These are phyloP conservation scores for Tuber calosporum DNA, from an alignment of 495 filamentous ascomycete species.

Conservation along the genomic window DNA sequence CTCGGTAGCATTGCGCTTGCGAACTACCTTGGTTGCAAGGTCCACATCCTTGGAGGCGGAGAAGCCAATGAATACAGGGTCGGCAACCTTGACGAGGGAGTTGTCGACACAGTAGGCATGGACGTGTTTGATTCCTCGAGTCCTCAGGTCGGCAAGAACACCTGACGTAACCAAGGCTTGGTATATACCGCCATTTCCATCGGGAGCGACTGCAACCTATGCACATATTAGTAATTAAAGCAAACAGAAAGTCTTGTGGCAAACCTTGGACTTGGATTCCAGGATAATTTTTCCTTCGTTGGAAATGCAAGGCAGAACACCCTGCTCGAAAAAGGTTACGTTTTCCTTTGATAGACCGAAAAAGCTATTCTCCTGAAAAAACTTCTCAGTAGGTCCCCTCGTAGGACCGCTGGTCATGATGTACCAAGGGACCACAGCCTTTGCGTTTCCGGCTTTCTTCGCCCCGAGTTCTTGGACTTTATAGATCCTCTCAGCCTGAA, in stretches of 20 bases:
- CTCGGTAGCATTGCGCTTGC: constrained; percentile 95
- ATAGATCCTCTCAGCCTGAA: constrained; percentile 86
- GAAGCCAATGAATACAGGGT: constrained; percentile 93
- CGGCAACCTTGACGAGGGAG: constrained; percentile 94
- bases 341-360: constrained; percentile 83
- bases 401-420: constrained; percentile 99
- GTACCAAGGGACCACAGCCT: constrained; percentile 88
- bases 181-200: constrained; percentile 97
- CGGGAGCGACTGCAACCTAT: constrained; percentile 86
- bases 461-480: constrained; percentile 79
- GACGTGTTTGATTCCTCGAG: constrained; percentile 86
- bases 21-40: constrained; percentile 96
- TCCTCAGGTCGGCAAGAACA: constrained; percentile 80
- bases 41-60: constrained; percentile 81
- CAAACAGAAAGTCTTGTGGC: constrained; percentile 5
- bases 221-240: not conserved
- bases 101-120: constrained; percentile 99
- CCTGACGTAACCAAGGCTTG: constrained; percentile 74
- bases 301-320: constrained; percentile 90
- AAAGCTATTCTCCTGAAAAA: constrained; percentile 81
- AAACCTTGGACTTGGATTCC: constrained; percentile 76
- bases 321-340: constrained; percentile 92
- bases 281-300: constrained; percentile 97
- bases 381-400: constrained; percentile 78
- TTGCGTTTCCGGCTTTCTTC: constrained; percentile 57